These are phyloP conservation scores for Puccinia polysora DNA, from an alignment of 1,284 basidiomycete genomes.

Conservation along the genomic window DNA sequence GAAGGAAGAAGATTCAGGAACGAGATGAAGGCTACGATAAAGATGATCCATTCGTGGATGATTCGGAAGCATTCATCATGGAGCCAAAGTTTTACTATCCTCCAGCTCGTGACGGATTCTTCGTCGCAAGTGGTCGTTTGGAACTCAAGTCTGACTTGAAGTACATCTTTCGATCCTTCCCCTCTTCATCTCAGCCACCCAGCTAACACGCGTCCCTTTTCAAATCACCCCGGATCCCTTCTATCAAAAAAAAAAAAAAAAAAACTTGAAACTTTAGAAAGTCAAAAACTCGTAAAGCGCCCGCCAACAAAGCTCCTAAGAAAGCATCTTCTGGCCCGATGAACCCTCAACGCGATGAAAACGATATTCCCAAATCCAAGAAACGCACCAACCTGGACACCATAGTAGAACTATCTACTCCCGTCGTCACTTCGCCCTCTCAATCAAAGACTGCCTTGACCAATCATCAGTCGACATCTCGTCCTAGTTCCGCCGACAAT, in stretches of 20 bases:
- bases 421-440: not conserved
- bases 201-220: not conserved
- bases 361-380: not conserved
- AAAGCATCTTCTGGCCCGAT: conserved; percentile 1
- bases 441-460: not conserved
- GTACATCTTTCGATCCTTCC: not conserved
- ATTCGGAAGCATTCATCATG: conserved; percentile 84
- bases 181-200: not conserved
- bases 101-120: conserved; percentile 89
- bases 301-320: conserved; percentile 11
- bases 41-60: conserved; percentile 92
- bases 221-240: not conserved
- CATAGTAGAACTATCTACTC: not conserved
- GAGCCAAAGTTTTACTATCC: conserved; percentile 86
- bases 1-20: conserved; percentile 55
- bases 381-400: not conserved
- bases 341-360: not conserved
- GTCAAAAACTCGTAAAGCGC: conserved; percentile 26
- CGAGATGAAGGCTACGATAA: conserved; percentile 67
- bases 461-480: too few relatives aligned
- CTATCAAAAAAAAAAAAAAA: too few relatives aligned
- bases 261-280: conserved; percentile 20
- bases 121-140: conserved; percentile 60
- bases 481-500: too few relatives aligned
- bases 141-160: conserved; percentile 46